These are phyloP conservation scores for Schwanniomyces vanrijiae DNA, from an alignment of 805 yeast species.

Conservation along the genomic window DNA sequence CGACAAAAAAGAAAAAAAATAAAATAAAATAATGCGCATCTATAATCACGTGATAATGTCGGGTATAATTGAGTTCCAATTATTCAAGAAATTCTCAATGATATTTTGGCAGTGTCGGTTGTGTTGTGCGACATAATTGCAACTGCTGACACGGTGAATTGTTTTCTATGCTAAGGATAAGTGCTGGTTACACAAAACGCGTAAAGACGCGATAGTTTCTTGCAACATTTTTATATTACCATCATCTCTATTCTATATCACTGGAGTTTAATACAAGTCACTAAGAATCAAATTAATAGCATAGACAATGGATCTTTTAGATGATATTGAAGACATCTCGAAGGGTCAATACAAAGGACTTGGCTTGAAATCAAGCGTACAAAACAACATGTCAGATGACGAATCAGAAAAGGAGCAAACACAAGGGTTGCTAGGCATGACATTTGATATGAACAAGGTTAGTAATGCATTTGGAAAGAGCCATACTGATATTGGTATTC, in stretches of 20 bases:
- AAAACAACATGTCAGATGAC: conserved; percentile 3
- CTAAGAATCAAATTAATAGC: not conserved
- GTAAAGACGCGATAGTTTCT: not conserved
- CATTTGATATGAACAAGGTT: conserved; percentile 5
- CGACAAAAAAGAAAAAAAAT: too few relatives aligned
- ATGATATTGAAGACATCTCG: conserved; percentile 16
- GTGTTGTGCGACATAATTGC: too few relatives aligned
- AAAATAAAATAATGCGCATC: too few relatives aligned
- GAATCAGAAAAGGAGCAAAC: conserved; percentile 3
- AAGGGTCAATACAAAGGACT: conserved; percentile 2
- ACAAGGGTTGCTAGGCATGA: conserved; percentile 6
- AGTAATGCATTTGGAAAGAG: not conserved
- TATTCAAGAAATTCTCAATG: too few relatives aligned
- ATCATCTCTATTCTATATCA: not conserved
- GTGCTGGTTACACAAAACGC: not conserved
- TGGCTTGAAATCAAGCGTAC: not conserved
- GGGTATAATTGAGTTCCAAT: too few relatives aligned
- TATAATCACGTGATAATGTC: too few relatives aligned
- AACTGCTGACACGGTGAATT: too few relatives aligned
- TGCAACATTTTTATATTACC: not conserved
- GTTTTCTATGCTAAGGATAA: not conserved
- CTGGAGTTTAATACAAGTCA: not conserved
- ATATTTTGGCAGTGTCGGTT: too few relatives aligned
- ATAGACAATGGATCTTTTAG: conserved; percentile 20
- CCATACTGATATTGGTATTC: conserved; percentile 14